Evolutionary conservation across 148 eudicot species (phyloP), one percentile per base, ranked within the genome.

Genomic region (Rhododendron kiyosumense): DNA sequence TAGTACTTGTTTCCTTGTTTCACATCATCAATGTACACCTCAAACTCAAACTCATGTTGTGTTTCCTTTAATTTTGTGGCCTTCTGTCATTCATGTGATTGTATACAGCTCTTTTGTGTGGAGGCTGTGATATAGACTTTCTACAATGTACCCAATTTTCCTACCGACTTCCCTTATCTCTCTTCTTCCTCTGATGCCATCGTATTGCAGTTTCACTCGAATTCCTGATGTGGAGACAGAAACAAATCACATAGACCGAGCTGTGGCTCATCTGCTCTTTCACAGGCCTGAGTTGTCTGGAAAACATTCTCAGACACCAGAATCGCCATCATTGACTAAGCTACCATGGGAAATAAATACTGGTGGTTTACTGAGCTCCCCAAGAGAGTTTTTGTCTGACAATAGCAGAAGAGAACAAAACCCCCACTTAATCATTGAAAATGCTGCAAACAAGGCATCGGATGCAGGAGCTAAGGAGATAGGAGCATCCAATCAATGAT

Each of bases 251-350:
- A 93, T 95, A 87, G 98, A 95, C 85, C 94, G 98, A 54, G 88
- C 90, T 38, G 93, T 93, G 51, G 98, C 98, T 67, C 95, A 93
- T 90, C 88, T 95, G 87, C 93, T 95, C 51, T 95, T 95, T 91
- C 95, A 93, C 82, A 91, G 90, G 87, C 94, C 94, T 45, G 93
- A 93, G 80, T 85, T 83, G 14, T 78, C 93, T 36, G 87, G 81
- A 75, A 95, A 91, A 85, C 91, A 84, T 75, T 77, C 88, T 46
- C 89, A 87, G 85, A 87, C 90, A 32, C 94, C 94, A 36, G 95
- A 90, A 46, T 92, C 92, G 18, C 92, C 95, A 28, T 78, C 83
- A 73, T 86, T 91, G 63, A 81, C 90, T 49, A 91, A 88, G 86
- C 71, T 80, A 61, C 79, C 85, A 26, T 77, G 63, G 10, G 86